These are phyloP conservation scores for Colletotrichum sp. DNA, from an alignment of 2,329 filamentous ascomycete species.

Conservation along the genomic window DNA sequence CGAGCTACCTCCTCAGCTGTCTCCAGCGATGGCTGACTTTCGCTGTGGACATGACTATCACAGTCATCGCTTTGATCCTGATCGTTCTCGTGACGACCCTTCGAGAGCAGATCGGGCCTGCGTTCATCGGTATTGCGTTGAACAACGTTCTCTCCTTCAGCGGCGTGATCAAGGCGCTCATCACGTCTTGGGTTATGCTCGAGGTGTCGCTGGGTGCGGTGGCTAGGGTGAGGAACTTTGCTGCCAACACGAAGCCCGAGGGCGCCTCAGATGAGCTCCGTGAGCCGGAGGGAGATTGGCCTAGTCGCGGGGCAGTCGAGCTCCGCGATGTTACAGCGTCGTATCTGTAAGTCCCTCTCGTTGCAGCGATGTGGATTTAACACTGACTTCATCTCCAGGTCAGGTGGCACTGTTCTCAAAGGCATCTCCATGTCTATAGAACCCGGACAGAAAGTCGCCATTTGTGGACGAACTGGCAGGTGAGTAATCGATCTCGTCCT, in stretches of 20 bases:
- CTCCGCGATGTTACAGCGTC: neutral
- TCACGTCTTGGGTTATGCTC: conserved; percentile 20
- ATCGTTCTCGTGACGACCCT: conserved; percentile 44
- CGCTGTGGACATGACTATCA: conserved; percentile 51
- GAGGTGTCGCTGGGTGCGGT: conserved; percentile 17
- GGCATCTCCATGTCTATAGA: conserved; percentile 20
- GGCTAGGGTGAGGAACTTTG: conserved; percentile 13
- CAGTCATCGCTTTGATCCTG: conserved; percentile 46
- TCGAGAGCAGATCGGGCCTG: conserved; percentile 8
- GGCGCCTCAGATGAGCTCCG: neutral
- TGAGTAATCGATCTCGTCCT: neutral
- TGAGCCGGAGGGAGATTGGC: conserved; percentile 4
- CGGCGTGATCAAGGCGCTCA: neutral
- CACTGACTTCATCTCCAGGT: neutral
- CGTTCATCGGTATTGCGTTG: conserved; percentile 12
- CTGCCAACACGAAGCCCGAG: neutral
- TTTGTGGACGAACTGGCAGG: conserved; percentile 29
- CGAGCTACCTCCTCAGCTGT: conserved; percentile 54
- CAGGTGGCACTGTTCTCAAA: conserved; percentile 1
- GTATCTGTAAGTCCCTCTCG: neutral
- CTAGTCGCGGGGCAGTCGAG: neutral
- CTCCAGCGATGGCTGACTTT: conserved; percentile 58
- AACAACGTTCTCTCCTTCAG: conserved; percentile 9
- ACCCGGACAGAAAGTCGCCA: conserved; percentile 25
- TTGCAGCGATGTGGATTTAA: accelerated